Evolutionary conservation across 345 rosid genomes (phyloP), one percentile per base, ranked within the genome.

Genomic region (Psidium friedrichsthalianum): DNA sequence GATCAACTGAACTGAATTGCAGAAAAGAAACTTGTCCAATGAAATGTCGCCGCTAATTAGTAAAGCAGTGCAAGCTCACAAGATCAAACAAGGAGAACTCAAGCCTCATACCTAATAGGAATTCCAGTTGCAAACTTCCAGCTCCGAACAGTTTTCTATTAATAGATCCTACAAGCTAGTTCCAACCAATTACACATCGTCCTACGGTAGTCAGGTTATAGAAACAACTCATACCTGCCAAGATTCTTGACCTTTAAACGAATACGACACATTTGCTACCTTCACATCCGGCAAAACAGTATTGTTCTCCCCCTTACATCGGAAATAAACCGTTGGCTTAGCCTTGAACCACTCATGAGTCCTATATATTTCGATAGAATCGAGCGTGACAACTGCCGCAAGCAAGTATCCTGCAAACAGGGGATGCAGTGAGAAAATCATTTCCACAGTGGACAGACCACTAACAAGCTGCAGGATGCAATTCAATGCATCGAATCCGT

Each of bases 191-290:
- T 18, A 84, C 20, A 56, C 80, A 69, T 36, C 13, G 13, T 36
- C 47, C 56, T 44, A 56, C 29, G 13, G n/a, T 54, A n/a, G 61
- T 44, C 56, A 82, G 56, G 53, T 51, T 2, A 36, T 29, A 51
- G 27, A 84, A 84, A 49, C 27, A 40, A 85, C 64, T 49, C 78
- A 74, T 83, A 93, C 98, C 96, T 94, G 95, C 98, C 98, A 94
- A 86, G 98, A 94, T 86, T 94, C 96, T 90, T 93, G 89, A 47
- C 96, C 95, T 86, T 88, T 93, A 82, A 94, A 94, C 32, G 90
- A 5, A 82, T 94, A 94, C 49, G 90, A 27, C 2, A 84, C 89
- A 52, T 89, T 59, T 1, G 85, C 61, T 29, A 83, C 82, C 91
- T 90, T 92, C 47, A 94, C 94, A 86, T 94, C 98, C 6, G 94